Conservation (phyloP, 2,329 filamentous ascomycete species). For the Coleophoma crateriformis region DNA sequence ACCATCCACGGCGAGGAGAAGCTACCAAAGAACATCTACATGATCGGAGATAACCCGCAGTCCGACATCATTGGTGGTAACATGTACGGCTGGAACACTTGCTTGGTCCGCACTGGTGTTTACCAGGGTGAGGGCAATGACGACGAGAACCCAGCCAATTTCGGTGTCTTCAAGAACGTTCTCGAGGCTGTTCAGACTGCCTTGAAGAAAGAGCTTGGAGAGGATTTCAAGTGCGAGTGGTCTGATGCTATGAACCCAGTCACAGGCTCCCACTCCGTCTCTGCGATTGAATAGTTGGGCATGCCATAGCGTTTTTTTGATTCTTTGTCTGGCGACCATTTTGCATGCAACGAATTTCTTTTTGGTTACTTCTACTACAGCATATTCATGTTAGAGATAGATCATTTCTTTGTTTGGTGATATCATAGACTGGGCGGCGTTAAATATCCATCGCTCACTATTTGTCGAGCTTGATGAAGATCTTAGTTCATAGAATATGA, state of each 20-base stretch:
- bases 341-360: constrained; percentile 2
- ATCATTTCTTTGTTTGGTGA: neutral
- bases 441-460: constrained; percentile 3
- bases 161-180: constrained; percentile 71
- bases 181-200: constrained; percentile 65
- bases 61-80: constrained; percentile 73
- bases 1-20: constrained; percentile 67
- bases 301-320: neutral
- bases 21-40: constrained; percentile 66
- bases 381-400: neutral
- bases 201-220: constrained; percentile 63
- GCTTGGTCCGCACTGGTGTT: constrained; percentile 70
- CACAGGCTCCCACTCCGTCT: constrained; percentile 43
- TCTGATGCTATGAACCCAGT: constrained; percentile 67
- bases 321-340: neutral
- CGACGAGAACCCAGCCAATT: constrained; percentile 69
- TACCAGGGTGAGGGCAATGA: constrained; percentile 75
- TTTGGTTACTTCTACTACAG: neutral
- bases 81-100: constrained; percentile 80
- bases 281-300: constrained; percentile 45
- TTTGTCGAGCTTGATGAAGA: constrained; percentile 1
- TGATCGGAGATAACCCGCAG: constrained; percentile 71
- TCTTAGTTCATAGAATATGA: neutral
- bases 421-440: constrained; percentile 1
- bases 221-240: constrained; percentile 70